A percentile compares a stretch with the other conserved stretches of the same genome.
phyloP scores from a whole-genome alignment of 2,329 filamentous ascomycete genomes.

The Scedosporium apiospermum region DNA sequence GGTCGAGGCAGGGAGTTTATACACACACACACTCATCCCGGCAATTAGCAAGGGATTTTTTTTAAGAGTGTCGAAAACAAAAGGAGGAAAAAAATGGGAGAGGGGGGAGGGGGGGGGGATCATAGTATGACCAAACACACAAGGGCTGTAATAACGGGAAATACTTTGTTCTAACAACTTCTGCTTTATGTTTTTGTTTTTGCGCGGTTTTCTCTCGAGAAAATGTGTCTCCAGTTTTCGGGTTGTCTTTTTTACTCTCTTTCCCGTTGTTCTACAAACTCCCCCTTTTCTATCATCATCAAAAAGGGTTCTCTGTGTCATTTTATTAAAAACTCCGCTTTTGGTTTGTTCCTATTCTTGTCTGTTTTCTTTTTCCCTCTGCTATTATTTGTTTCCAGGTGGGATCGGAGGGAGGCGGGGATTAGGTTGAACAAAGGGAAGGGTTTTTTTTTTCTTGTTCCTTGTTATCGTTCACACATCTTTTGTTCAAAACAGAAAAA shows the following conservation, averaged over 20 bases:
- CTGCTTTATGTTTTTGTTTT: neutral
- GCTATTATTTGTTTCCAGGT: neutral
- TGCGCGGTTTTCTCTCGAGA: neutral
- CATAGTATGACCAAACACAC: neutral
- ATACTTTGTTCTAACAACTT: slow-evolving; percentile 1
- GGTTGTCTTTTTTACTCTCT: neutral
- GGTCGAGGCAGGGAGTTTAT: neutral
- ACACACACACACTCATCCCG: neutral
- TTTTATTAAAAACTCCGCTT: neutral
- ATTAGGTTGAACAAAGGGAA: neutral
- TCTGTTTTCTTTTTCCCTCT: neutral
- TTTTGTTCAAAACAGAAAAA: too few relatives aligned
- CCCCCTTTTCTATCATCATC: neutral
- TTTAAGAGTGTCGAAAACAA: neutral
- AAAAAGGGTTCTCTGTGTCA: neutral
- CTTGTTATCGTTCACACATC: neutral
- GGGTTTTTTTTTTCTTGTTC: neutral
- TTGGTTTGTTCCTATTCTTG: neutral
- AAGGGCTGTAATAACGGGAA: neutral
- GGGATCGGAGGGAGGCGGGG: neutral
- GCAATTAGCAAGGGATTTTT: neutral
- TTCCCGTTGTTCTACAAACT: neutral
- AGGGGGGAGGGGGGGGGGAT: neutral
- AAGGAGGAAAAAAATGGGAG: neutral
- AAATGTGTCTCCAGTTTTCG: neutral